Conservation (phyloP, 2,329 filamentous ascomycete genomes). For the Talaromyces albobiverticillius region DNA sequence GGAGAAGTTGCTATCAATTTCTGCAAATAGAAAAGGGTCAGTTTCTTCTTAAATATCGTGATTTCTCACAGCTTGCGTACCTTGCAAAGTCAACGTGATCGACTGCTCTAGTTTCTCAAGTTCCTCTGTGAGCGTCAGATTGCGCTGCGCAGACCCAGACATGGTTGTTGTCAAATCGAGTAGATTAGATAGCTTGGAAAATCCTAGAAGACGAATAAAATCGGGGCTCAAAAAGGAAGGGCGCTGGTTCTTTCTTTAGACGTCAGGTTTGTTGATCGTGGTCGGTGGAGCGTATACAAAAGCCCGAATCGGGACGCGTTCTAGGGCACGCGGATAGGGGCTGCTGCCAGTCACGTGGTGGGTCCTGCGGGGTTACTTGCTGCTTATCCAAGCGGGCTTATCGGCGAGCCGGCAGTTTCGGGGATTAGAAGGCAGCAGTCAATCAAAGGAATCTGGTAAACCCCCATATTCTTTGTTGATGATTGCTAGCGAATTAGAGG, state of each 20-base stretch:
- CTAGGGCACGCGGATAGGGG: constrained; percentile 36
- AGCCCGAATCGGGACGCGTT: constrained; percentile 28
- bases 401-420: constrained; percentile 7
- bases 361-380: constrained; percentile 15
- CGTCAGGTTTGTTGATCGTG: constrained; percentile 13
- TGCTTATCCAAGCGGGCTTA: constrained; percentile 13
- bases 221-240: neutral
- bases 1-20: constrained; percentile 98
- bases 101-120: constrained; percentile 94
- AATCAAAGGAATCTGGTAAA: neutral
- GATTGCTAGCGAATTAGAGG: neutral
- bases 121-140: constrained; percentile 85
- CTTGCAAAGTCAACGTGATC: constrained; percentile 93
- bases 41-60: neutral
- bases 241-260: neutral
- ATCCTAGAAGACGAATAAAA: neutral
- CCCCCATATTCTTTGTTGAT: neutral
- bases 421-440: constrained; percentile 9
- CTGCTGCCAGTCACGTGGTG: constrained; percentile 27
- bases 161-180: neutral
- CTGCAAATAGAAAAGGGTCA: constrained; percentile 44
- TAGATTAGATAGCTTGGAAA: too few relatives aligned
- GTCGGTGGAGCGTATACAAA: constrained; percentile 25
- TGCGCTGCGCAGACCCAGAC: constrained; percentile 47
- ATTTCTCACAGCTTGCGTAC: constrained; percentile 40